These are phyloP conservation scores for Lecanoromycetidae sp. DNA, from an alignment of 2,329 filamentous ascomycete species.

Conservation along the genomic window DNA sequence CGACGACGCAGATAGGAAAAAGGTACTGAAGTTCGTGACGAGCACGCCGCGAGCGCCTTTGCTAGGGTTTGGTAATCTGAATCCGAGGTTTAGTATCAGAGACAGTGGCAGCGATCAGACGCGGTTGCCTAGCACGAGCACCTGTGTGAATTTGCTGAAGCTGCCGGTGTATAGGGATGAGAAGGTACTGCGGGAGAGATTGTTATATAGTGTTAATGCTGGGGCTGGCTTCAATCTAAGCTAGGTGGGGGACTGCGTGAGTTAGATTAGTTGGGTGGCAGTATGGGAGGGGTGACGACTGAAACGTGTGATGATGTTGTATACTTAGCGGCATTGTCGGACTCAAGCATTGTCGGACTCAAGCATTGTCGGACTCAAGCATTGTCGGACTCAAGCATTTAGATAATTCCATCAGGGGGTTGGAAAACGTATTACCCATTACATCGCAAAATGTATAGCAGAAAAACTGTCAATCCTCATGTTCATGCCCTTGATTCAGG, in stretches of 20 bases:
- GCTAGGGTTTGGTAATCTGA: conserved; percentile 75
- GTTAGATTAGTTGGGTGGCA: background rate
- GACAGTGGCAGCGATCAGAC: conserved; percentile 67
- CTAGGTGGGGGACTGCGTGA: conserved; percentile 24
- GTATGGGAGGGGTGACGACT: background rate
- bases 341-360: too few species aligned
- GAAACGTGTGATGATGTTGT: background rate
- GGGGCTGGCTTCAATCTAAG: conserved; percentile 86
- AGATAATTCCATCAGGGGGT: too few species aligned
- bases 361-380: too few species aligned
- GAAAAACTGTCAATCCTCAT: too few species aligned
- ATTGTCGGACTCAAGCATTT: too few species aligned
- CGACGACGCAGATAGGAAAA: conserved; percentile 62
- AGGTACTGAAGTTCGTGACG: conserved; percentile 91
- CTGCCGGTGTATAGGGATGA: conserved; percentile 66
- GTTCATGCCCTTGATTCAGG: too few species aligned
- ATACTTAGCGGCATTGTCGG: background rate
- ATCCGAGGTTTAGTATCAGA: conserved; percentile 77
- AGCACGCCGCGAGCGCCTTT: conserved; percentile 83
- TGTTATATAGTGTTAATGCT: conserved; percentile 79
- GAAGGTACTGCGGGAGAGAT: conserved; percentile 57
- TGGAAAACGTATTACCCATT: too few species aligned
- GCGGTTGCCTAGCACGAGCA: conserved; percentile 82
- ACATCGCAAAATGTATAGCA: too few species aligned
- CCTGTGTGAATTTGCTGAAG: conserved; percentile 90